phyloP scores from a whole-genome alignment of 1,284 basidiomycete genomes.

The Hemileia vastatrix region DNA sequence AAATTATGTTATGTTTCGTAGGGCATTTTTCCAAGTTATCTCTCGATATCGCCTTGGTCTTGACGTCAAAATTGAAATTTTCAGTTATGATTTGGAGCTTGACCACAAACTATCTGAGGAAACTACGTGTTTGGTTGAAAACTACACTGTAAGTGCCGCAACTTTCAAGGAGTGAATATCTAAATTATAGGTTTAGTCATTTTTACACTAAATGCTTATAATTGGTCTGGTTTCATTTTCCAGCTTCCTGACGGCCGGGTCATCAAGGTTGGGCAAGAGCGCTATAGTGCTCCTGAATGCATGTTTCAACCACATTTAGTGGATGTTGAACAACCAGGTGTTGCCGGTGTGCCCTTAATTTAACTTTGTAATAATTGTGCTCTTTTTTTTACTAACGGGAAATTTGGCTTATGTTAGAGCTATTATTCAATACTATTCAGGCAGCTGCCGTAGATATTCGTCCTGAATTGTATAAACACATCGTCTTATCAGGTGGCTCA shows the following conservation, averaged over 20 bases:
- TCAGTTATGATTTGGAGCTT: slow-evolving; percentile 90
- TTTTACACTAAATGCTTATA: too few species aligned
- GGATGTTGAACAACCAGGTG: slow-evolving; percentile 91
- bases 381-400: too few species aligned
- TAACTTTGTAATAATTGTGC: too few species aligned
- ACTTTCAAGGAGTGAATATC: too few species aligned
- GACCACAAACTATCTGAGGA: slow-evolving; percentile 91
- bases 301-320: slow-evolving; percentile 99
- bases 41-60: too few species aligned
- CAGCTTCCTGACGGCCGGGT: slow-evolving; percentile 91
- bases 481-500: slow-evolving; percentile 92
- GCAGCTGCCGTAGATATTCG: slow-evolving; percentile 81
- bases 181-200: too few species aligned
- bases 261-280: slow-evolving; percentile 96
- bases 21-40: too few species aligned
- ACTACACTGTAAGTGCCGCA: too few species aligned
- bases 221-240: too few species aligned
- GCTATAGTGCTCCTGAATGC: slow-evolving; percentile 99
- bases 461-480: slow-evolving; percentile 89
- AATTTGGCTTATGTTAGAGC: too few species aligned
- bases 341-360: too few species aligned
- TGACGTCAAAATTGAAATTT: too few species aligned
- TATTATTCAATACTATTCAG: slow-evolving; percentile 95
- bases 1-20: slow-evolving; percentile 94
- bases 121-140: slow-evolving; percentile 91